Base-by-base conservation (phyloP, 2,329 filamentous ascomycete genomes). In the Sarocladium kiliense region DNA sequence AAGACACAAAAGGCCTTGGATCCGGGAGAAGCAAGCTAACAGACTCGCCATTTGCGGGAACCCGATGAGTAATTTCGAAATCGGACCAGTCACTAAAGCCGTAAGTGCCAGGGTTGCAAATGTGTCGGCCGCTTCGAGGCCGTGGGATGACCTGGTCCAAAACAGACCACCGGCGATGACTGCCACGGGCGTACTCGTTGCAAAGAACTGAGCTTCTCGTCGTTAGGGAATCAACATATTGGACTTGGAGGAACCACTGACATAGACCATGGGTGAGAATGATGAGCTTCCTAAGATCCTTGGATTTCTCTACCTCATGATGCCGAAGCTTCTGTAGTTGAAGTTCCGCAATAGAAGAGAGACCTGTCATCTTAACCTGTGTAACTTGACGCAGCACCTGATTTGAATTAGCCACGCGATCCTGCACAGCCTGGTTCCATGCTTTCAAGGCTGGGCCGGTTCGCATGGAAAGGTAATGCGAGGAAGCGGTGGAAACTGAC, bases 81-180 rank as follows among this genome's bases (percentile, higher is more conserved):
- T 60, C 0, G 71, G 71, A n/a, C 64, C 63, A 0, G 66, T 65
- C 0, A 68, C 64, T 1, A 73, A 59, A 0, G 65, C 63, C n/a
- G 73, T 65, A 1, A 73, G 59, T 6, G 71, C 71, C 3, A 73
- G 55, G 0, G 70, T 65, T 0, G 70, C 73, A 50, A 73, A 73
- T 1, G 68, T 67, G 6, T 67, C 62, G 6, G 67, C 65, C 1
- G 69, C 65, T 14, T 63, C 65, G 0, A 72, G 57, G 0, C 65
- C 64, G 11, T 57, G 60, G 12, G 65, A 57, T 3, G 62, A 58
- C 12, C 63, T 67, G 1, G 63, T 65, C 59, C 68, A 66, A 41
- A 66, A 70, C 6, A 71, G 68, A 7, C 68, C 66, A 18, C 37
- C 37, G 6, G 37, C 37, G 18, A 41, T 41, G n/a, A 71, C 58